Base-by-base conservation (phyloP, 2,329 filamentous ascomycete species). In the Fusarium succisae region DNA sequence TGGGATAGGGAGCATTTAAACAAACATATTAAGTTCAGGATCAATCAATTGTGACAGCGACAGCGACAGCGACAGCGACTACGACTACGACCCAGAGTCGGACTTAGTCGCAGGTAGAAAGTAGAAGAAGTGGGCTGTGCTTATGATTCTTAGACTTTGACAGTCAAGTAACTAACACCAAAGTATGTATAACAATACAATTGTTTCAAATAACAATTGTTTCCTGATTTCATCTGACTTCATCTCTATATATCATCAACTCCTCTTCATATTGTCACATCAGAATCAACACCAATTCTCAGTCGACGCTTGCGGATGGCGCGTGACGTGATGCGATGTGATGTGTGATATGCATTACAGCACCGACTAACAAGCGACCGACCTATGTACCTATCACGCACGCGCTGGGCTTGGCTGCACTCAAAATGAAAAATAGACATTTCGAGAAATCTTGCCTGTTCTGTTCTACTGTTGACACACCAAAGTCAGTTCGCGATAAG, bases 281-380 rank as follows among this genome's bases (percentile, higher is more conserved):
- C 32, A n/a, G 28, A 24, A 38, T 38, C 18, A 37, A 11, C 8
- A n/a, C 22, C 41, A 30, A 26, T 43, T 32, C 53, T 66, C 56
- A 28, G 50, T 38, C 39, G 50, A 68, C 71, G 67, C 63, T 74
- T 74, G 55, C 55, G 67, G 63, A 74, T 47, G 53, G 69, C 72
- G 63, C 59, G 72, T 47, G 67, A 74, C 56, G 39, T 61, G 71
- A 69, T 65, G 55, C 51, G 38, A 57, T 44, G 58, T 44, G 50
- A 51, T 44, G 50, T 53, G 56, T 69, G 70, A 74, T 63, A 61
- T 67, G 70, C 66, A 61, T 28, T 56, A 35, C 53, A 50, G n/a
- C 22, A 11, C 15, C 20, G 41, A 43, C 44, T 28, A 66, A 37
- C 38, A 45, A 66, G 61, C 54, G 35, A 37, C 35, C 48, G 14